Conservation (phyloP, 2,329 filamentous ascomycete species). For the Neonectria coccinea region DNA sequence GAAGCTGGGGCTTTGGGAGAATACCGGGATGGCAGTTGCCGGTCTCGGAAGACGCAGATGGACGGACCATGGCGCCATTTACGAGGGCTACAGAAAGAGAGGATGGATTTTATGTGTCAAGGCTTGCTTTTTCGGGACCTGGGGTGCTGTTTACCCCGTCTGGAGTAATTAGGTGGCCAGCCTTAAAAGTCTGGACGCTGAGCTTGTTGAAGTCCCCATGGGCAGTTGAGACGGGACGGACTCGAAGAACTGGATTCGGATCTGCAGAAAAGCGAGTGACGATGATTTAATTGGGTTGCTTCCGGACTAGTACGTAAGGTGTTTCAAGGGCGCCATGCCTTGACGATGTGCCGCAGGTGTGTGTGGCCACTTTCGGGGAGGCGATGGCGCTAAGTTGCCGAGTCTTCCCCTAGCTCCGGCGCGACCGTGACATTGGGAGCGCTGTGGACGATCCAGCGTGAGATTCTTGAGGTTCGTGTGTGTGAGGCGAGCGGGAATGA, state of each 20-base stretch:
- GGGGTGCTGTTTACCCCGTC: not conserved
- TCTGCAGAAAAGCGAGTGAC: not conserved
- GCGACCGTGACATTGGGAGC: constrained; percentile 8
- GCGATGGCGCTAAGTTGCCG: constrained; percentile 15
- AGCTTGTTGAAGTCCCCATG: not conserved
- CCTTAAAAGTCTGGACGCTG: not conserved
- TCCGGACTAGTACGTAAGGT: constrained; percentile 18
- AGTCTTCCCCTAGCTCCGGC: constrained; percentile 20
- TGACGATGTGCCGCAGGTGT: not conserved
- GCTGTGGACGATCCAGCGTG: not conserved
- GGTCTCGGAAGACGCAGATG: not conserved
- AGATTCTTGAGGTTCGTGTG: no score
- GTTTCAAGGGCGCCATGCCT: constrained; percentile 20
- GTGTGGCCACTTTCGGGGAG: constrained; percentile 18
- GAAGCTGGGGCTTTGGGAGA: not conserved
- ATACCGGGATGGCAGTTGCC: not conserved
- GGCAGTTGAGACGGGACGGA: not conserved
- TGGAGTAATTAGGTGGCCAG: not conserved
- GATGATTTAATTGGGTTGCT: not conserved
- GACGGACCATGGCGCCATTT: not conserved
- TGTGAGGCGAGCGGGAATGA: not conserved
- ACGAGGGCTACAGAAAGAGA: not conserved
- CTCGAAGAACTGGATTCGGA: not conserved
- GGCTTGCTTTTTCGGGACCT: not conserved
- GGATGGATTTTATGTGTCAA: not conserved